Base-by-base conservation (phyloP, 1,284 basidiomycete species). In the Amylostereum chailletii region DNA sequence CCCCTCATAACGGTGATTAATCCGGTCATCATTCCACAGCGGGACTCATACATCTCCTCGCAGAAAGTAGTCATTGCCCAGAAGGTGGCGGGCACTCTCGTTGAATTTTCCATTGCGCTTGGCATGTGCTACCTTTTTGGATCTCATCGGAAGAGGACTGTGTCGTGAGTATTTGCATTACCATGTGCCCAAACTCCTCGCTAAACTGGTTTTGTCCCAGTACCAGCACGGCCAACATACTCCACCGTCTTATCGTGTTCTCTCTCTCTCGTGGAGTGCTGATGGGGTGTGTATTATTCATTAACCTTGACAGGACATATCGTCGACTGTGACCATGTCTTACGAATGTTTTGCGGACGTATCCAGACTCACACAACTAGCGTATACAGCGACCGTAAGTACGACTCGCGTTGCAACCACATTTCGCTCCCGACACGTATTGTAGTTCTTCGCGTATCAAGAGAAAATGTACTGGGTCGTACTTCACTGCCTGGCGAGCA, bases 161-260 rank as follows among this genome's bases (percentile, higher is more conserved):
- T 32, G 38, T 5, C 19, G n/a, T 36, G 46, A 38, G 39, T 26
- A n/a, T 33, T 46, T 37, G 33, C 19, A 31, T 31, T 8, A 34
- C 19, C 32, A 5, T 46, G 10, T 19, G 19, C 19, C 19, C 19
- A 19, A 19, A 19, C 7, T 46, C 19, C 37, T 11, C 5, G 5
- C 29, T 6, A 46, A 11, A 27, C 29, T 46, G 26, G 29, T n/a
- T 7, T 11, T 19, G 19, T 19, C 19, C 31, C 31, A 30, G 6
- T 10, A 11, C 27, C 10, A 32, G 46, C 26, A 40, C 46, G n/a
- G 46, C 39, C 38, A 47, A n/a, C 46, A 47, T 47, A 38, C 46
- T 47, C 26, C 8, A 47, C 29, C 34, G 46, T 11, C 37, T 47
- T 5, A 41, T 40, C 19, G 9, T 47, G 5, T 47, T 47, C 38